phyloP scores from a whole-genome alignment of 2,329 filamentous ascomycete genomes.

The Aspergillus fumigatiaffinis region DNA sequence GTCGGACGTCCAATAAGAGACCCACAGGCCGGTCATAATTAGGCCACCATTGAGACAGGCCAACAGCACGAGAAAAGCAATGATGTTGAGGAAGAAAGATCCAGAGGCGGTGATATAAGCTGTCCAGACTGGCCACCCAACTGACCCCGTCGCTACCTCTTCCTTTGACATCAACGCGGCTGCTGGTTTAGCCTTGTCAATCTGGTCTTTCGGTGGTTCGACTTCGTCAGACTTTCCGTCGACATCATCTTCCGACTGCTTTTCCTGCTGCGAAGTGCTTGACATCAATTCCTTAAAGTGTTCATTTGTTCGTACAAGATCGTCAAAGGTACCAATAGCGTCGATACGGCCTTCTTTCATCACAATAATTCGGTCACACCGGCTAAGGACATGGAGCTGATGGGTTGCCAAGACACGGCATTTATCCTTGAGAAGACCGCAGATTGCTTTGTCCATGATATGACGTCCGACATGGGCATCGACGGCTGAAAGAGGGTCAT shows the following conservation, averaged over 20 bases:
- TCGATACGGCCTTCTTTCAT: constrained; percentile 83
- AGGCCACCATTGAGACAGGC: constrained; percentile 75
- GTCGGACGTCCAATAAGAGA: constrained; percentile 87
- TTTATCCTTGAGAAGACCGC: constrained; percentile 82
- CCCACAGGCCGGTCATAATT: constrained; percentile 84
- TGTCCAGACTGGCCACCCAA: constrained; percentile 74
- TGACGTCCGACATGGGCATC: constrained; percentile 59
- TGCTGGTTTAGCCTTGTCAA: constrained; percentile 13
- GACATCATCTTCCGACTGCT: constrained; percentile 46
- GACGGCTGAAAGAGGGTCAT: constrained; percentile 58
- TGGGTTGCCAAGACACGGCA: constrained; percentile 90
- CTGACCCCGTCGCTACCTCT: constrained; percentile 65
- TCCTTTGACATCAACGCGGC: constrained; percentile 46
- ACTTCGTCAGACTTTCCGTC: constrained; percentile 49
- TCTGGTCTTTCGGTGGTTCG: constrained; percentile 33
- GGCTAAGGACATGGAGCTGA: constrained; percentile 85
- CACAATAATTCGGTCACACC: constrained; percentile 89
- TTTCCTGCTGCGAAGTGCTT: constrained; percentile 64
- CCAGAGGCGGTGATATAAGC: constrained; percentile 73
- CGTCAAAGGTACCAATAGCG: constrained; percentile 83
- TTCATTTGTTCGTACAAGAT: constrained; percentile 74
- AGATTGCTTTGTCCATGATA: constrained; percentile 91
- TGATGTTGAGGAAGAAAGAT: constrained; percentile 56
- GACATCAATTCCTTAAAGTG: constrained; percentile 79
- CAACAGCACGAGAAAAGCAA: constrained; percentile 61